Base-by-base conservation (phyloP, 2,329 filamentous ascomycete species). In the Epichloe elymi region DNA sequence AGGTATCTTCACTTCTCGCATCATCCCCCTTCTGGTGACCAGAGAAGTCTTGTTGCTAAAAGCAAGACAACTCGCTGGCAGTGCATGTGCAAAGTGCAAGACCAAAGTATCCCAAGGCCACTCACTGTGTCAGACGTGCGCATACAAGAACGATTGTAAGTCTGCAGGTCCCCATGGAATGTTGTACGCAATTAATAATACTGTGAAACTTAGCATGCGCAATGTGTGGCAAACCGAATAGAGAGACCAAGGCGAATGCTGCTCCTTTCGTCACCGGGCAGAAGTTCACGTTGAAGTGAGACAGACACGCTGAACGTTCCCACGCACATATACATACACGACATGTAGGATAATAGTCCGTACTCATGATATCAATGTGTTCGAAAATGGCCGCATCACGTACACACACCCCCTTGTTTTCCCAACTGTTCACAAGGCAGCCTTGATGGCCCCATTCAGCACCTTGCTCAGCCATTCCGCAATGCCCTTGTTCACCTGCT, bases 401-500 rank as follows among this genome's bases (percentile, higher is more conserved):
- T 46, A 12, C 5, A 23, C 23, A 6, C 17, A 10, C 19, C 11
- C 14, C 40, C 40, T 23, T 20, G 12, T 14, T 43, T 39, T 17
- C 17, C 19, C 14, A 51, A 4, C 23, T n/a, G 17, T 19, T 23
- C 26, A 62, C n/a, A 68, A 52, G 40, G 58, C 53, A 42, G 65
- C 53, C 56, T 64, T 65, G 50, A 59, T 44, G 8, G 51, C 59
- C 14, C 59, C 58, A 3, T 56, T 51, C 20, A 61, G 30, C 23
- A 63, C 58, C 36, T 77, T 74, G 54, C 57, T 54, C 46, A 94
- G 57, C 78, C 89, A 95, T 52, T 76, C 72, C 51, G 70, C 73
- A 58, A 95, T 73, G 54, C 82, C 70, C 47, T 63, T 65, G 65
- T 96, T 96, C 3, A 88, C 79, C 59, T 84, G 79, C 20, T 74